Evolutionary conservation across 768 basidiomycete genomes (phyloP), one percentile per base, ranked within the genome.

Genomic region (Hygrophorus russula): DNA sequence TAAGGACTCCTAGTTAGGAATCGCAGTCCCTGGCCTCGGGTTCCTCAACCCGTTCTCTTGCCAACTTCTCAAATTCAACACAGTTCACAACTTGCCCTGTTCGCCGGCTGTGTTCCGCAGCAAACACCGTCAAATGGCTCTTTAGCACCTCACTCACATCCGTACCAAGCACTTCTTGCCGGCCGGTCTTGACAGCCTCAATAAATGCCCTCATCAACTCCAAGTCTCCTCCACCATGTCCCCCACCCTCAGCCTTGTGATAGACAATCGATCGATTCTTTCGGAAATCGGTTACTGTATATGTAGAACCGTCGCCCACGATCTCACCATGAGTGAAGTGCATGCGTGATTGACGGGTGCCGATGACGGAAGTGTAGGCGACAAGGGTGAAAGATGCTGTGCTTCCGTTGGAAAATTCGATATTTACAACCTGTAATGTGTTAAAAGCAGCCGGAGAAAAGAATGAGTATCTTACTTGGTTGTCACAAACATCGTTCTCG

Each of bases 361-460:
- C 91, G 36, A 90, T 73, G 34, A 73, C 65, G n/a, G 74, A 71
- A 0, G 86, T 85, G 56, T 78, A 85, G 10, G 90, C 90, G 38
- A 88, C 73, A 87, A 93, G 90, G 14, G 90, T 91, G 59, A 93
- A 85, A 0, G 85, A 85, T 10, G 74, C 85, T 0, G 90, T 92
- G 20, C 76, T 69, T 12, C 88, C 87, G 40, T 78, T 76, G 5
- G 81, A 78, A 58, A 87, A 93, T 54, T 91, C 84, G 44, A 93
- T 61, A 57, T 90, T 92, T 49, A 93, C 90, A 36, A 92, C 82
- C 45, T 49, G 31, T 39, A 28, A 10, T 1, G 17, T 12, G 14
- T 44, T 20, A 18, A 30, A 43, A 8, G 40, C 18, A n/a, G 20
- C 8, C 30, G 14, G 14, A 9, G 15, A 30, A 37, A n/a, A 32